Evolutionary conservation across 257 asterid genomes (phyloP).

Genomic region (Cruciata laevipes): DNA sequence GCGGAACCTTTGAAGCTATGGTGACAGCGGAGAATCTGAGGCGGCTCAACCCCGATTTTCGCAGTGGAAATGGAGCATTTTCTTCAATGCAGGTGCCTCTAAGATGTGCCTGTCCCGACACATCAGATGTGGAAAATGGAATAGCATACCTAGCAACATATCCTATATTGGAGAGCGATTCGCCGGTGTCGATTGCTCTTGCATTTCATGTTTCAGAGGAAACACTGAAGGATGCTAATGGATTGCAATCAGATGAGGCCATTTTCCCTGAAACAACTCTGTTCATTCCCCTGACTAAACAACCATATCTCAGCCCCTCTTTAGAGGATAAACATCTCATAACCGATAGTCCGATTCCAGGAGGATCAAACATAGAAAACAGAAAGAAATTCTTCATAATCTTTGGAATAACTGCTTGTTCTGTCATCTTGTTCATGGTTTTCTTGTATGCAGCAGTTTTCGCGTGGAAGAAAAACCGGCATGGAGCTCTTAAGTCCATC

Average conservation of each 20-base stretch:
- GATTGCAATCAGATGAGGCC: constrained; percentile 5
- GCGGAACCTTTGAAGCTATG: constrained; percentile 15
- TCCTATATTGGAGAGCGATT: constrained; percentile 12
- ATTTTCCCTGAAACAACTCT: constrained; percentile 16
- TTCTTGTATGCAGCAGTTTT: neutral
- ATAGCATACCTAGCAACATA: constrained; percentile 6
- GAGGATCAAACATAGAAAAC: neutral
- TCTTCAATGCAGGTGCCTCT: constrained; percentile 12
- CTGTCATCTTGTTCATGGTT: neutral
- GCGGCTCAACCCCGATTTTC: neutral
- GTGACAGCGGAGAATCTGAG: constrained; percentile 5
- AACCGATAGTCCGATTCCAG: neutral
- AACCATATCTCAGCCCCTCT: constrained; percentile 6
- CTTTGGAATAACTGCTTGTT: constrained; percentile 4
- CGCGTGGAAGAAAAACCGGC: neutral
- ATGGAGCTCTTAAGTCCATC: neutral
- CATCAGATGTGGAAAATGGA: neutral
- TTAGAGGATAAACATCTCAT: neutral
- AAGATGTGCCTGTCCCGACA: constrained; percentile 17
- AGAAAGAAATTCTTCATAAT: neutral
- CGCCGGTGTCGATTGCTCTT: constrained; percentile 2
- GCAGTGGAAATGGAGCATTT: constrained; percentile 4
- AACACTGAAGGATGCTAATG: constrained; percentile 3
- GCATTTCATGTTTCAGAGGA: constrained; percentile 3
- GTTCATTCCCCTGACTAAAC: constrained; percentile 13